Base-by-base conservation (phyloP, 2,329 filamentous ascomycete species). In the Pyrenochaeta sp. region DNA sequence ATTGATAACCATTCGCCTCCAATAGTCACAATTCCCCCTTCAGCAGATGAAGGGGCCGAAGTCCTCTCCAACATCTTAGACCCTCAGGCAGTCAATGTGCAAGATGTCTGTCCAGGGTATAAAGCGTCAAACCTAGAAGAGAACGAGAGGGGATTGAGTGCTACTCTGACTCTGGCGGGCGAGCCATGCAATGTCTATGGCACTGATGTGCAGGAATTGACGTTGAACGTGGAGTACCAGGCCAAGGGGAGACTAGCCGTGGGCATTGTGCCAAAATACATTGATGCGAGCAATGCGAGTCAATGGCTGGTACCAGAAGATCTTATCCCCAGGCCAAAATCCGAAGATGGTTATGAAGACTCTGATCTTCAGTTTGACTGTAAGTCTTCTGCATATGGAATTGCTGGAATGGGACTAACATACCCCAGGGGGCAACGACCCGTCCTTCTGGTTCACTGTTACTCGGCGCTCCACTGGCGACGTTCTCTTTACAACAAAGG, bases 141-240 rank as follows among this genome's bases (percentile, higher is more conserved):
- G 20, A 79, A 75, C 11, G 61, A 72, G 3, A 68, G 73, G 54
- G 84, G 84, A 3, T 76, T 87, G 45, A 81, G 77, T 2, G 85
- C 84, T 7, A 79, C 75, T 4, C 66, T 87, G 62, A 76, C 64
- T 0, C 69, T 87, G 47, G 83, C 83, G 32, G 85, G 84, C 2
- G 61, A 77, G 18, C 70, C 83, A 27, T 87, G 91, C 78, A 90
- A 94, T 73, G 84, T 86, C 18, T 96, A 94, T 60, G 91, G 92
- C 0, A 88, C 82, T 7, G 92, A 96, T 68, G 78, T 96, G 23
- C 81, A 87, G 20, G 78, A 82, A 4, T 78, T 96, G 43, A 83
- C 81, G 31, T 77, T 96, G 29, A 82, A 85, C 2, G 87, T 95
- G 11, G 84, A 88, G 65, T 89, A 88, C 61, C 86, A 91, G 68